Evolutionary conservation across 139 green algal genomes (phyloP).

Genomic region (Eudorina sp.): DNA sequence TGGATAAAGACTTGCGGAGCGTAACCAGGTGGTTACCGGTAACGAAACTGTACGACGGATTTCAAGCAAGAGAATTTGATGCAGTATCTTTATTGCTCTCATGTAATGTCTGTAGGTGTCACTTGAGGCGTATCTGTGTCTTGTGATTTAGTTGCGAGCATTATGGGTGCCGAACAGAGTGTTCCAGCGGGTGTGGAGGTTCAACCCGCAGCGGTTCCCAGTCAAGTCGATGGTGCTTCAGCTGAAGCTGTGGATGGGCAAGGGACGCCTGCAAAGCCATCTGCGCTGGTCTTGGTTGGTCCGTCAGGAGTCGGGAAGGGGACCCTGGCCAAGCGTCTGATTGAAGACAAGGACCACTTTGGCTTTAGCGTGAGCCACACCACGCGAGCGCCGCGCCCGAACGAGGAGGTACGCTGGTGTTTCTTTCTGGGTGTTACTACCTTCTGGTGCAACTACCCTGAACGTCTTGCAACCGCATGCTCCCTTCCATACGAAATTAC

Average conservation of each 20-base stretch:
- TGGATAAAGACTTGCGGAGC: too few species aligned
- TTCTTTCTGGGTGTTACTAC: not conserved
- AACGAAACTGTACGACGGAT: too few species aligned
- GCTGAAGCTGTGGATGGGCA: not conserved
- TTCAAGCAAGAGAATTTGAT: too few species aligned
- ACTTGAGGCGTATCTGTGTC: too few species aligned
- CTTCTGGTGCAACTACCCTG: slow-evolving; percentile 23
- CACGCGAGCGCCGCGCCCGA: slow-evolving; percentile 73
- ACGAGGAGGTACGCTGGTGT: slow-evolving; percentile 45
- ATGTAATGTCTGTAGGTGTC: too few species aligned
- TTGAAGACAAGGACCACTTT: slow-evolving; percentile 67
- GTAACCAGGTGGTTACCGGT: too few species aligned
- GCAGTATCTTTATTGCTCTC: too few species aligned
- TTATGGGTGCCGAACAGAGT: slow-evolving; percentile 40
- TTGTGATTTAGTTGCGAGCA: too few species aligned
- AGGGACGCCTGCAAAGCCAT: not conserved
- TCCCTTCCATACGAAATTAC: too few species aligned
- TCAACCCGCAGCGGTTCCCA: not conserved
- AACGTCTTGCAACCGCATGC: too few species aligned
- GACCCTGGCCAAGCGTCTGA: slow-evolving; percentile 82
- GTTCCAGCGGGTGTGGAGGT: slow-evolving; percentile 28
- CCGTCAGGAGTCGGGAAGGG: slow-evolving; percentile 92
- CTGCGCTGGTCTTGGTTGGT: slow-evolving; percentile 84
- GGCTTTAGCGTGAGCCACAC: slow-evolving; percentile 90
- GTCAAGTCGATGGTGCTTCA: not conserved